Evolutionary conservation across 495 filamentous ascomycete genomes (phyloP).

Genomic region (Astrothelium subdiscretum): DNA sequence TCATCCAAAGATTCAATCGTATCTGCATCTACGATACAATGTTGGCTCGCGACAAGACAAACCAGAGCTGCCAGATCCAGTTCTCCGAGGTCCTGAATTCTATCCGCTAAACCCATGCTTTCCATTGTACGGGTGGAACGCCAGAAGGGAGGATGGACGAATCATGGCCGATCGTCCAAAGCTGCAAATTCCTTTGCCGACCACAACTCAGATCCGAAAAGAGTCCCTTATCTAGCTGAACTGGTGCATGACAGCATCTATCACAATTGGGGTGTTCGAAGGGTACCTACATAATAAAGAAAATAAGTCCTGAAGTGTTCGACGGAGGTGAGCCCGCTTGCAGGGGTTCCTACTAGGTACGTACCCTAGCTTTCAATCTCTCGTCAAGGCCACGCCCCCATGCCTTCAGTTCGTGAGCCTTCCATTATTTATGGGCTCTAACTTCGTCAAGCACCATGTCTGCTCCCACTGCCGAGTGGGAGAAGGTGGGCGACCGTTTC

Average conservation of each 20-base stretch:
- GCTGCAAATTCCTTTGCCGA: not conserved
- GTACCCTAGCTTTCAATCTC: no score
- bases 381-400: not conserved
- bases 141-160: conserved; percentile 2
- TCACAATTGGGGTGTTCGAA: no score
- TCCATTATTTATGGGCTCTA: not conserved
- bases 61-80: conserved; percentile 79
- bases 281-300: no score
- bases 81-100: conserved; percentile 67
- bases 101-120: conserved; percentile 36
- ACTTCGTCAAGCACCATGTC: conserved; percentile 20
- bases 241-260: no score
- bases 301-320: no score
- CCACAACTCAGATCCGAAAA: no score
- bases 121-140: not conserved
- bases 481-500: conserved; percentile 78
- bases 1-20: conserved; percentile 31
- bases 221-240: no score
- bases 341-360: no score
- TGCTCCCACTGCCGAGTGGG: conserved; percentile 81
- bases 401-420: not conserved
- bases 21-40: conserved; percentile 71
- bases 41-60: conserved; percentile 65
- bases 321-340: no score
- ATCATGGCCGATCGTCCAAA: not conserved